These are phyloP conservation scores for Rubroshorea leprosula DNA, from an alignment of 345 rosid species.

Conservation along the genomic window DNA sequence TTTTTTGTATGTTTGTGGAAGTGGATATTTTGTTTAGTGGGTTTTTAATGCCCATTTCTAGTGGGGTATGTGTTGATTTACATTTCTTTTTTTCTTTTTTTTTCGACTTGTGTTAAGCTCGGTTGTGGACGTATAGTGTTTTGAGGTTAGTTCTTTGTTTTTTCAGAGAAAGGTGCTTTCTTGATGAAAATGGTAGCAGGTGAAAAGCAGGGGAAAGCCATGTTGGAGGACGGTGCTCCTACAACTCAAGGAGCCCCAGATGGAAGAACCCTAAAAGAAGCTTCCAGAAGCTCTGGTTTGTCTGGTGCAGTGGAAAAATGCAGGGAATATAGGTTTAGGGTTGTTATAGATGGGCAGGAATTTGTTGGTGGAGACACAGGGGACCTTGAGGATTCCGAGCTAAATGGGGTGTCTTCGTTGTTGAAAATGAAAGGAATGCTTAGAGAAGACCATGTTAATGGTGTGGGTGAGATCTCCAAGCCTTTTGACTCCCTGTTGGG, in stretches of 20 bases:
- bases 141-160: neutral
- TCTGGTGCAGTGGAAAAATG: conserved; percentile 8
- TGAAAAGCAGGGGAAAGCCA: conserved; percentile 16
- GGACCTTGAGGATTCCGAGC: conserved; percentile 48
- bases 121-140: no score
- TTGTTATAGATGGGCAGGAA: conserved; percentile 34
- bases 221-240: conserved; percentile 12
- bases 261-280: conserved; percentile 16
- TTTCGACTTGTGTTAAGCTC: neutral
- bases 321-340: conserved; percentile 38
- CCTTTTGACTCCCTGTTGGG: conserved; percentile 35
- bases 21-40: neutral
- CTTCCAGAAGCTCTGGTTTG: neutral
- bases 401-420: conserved; percentile 68
- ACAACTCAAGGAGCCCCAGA: conserved; percentile 10
- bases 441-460: conserved; percentile 12
- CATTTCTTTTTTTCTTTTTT: neutral
- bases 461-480: conserved; percentile 15
- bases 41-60: neutral
- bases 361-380: conserved; percentile 11
- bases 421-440: conserved; percentile 42
- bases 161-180: conserved; percentile 17
- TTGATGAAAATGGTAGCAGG: conserved; percentile 11
- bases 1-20: neutral
- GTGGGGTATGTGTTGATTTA: neutral